Base-by-base conservation (phyloP, 2,329 filamentous ascomycete species). In the Colletotrichum orchidophilum region DNA sequence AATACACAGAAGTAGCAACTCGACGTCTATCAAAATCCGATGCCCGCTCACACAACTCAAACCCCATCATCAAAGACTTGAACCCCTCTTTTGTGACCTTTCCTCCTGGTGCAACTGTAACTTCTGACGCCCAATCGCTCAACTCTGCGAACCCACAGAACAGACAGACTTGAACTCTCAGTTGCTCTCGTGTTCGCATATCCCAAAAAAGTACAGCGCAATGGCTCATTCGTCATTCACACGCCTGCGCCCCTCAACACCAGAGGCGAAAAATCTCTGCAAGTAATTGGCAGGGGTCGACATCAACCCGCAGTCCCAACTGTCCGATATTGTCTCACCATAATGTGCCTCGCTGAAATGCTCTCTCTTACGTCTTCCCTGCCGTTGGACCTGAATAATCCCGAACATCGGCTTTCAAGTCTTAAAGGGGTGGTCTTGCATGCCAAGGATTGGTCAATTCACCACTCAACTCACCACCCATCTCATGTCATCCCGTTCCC, bases 281-380 rank as follows among this genome's bases (percentile, higher is more conserved):
- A 29, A 39, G 49, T 35, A 33, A 54, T 24, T 39, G 15, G 27
- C 42, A 50, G 42, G 58, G 58, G 18, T 18, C 59, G 59, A 26
- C 31, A 15, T 39, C 31, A 35, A 29, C 21, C 21, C n/a, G n/a
- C 46, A 63, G 46, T 39, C 39, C 39, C 18, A 46, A 46, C 39
- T 46, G 18, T 46, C 31, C 46, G 29, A 15, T 53, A 27, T n/a
- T 39, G 60, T 63, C 60, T 52, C 31, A 50, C 49, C 18, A 39
- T 53, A 13, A 13, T 29, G 46, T 21, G 46, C 60, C 46, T 54
- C 49, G 60, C 60, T 63, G 60, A 29, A 63, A 52, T 53, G 11
- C 49, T 63, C 60, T 63, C 60, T 63, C 31, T 29, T 53, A 63
- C 60, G 31, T 63, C 26, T 52, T 49, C 5, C 15, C 21, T n/a